Evolutionary conservation across 179 eudicot species (phyloP).

Genomic region (Gypsophila paniculata): DNA sequence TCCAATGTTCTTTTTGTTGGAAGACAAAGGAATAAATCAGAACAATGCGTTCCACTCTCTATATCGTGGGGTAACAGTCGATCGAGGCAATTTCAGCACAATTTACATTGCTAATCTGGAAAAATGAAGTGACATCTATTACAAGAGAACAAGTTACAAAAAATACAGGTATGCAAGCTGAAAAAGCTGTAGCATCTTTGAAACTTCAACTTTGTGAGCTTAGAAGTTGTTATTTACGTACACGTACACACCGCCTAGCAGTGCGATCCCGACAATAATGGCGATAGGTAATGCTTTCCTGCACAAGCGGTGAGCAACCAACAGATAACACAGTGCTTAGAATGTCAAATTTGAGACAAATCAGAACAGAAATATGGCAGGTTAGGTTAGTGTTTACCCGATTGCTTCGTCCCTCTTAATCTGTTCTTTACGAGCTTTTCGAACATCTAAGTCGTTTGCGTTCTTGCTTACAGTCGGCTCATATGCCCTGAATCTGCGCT

Average conservation of each 20-base stretch:
- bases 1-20: too few relatives aligned
- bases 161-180: not conserved
- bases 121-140: slow-evolving; percentile 24
- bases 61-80: too few relatives aligned
- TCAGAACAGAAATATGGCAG: not conserved
- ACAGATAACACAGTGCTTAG: not conserved
- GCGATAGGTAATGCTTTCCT: slow-evolving; percentile 84
- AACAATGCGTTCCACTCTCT: too few relatives aligned
- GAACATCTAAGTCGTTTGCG: slow-evolving; percentile 53
- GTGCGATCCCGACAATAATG: slow-evolving; percentile 60
- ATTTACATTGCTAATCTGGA: slow-evolving; percentile 17
- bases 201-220: slow-evolving; percentile 13
- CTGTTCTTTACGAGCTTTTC: slow-evolving; percentile 79
- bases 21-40: too few relatives aligned
- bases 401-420: slow-evolving; percentile 70
- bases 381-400: slow-evolving; percentile 48
- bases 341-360: not conserved
- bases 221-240: slow-evolving; percentile 59
- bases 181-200: not conserved
- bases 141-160: not conserved
- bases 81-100: not conserved
- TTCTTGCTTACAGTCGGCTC: slow-evolving; percentile 59
- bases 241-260: slow-evolving; percentile 63
- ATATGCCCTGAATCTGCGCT: slow-evolving; percentile 80
- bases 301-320: slow-evolving; percentile 19